Percentiles rank a stretch among this genome's conserved stretches.
These are phyloP conservation scores for Cucumis variabilis DNA, from an alignment of 331 rosid species.

Conservation along the genomic window DNA sequence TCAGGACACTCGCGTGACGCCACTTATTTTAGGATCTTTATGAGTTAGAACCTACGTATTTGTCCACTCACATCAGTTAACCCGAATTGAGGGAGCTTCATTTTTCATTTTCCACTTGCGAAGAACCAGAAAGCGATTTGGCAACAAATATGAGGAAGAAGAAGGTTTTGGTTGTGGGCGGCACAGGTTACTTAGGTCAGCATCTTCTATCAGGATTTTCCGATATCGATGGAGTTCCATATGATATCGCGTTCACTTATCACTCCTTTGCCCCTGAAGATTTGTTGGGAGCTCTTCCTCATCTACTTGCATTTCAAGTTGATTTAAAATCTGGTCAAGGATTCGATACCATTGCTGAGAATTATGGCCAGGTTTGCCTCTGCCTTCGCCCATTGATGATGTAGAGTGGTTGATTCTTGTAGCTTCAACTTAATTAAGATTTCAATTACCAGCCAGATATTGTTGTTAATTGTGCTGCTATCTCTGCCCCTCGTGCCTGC, in stretches of 20 bases:
- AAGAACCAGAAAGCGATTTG: constrained; percentile 4
- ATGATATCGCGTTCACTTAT: constrained; percentile 73
- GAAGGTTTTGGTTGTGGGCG: constrained; percentile 81
- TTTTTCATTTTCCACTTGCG: not conserved
- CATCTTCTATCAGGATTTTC: constrained; percentile 67
- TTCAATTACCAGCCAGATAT: constrained; percentile 78
- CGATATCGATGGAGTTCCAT: constrained; percentile 36
- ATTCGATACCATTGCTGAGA: constrained; percentile 64
- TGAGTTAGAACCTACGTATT: too few species aligned
- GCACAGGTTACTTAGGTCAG: constrained; percentile 93
- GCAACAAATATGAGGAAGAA: constrained; percentile 45
- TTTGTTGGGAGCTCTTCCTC: constrained; percentile 58
- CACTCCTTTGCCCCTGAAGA: constrained; percentile 65
- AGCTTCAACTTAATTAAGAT: constrained; percentile 13
- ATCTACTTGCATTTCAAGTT: constrained; percentile 56
- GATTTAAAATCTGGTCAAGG: constrained; percentile 83
- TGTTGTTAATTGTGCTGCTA: constrained; percentile 88
- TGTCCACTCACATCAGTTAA: too few species aligned
- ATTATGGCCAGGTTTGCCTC: constrained; percentile 66
- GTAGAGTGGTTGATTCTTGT: not conserved
- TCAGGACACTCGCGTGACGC: too few species aligned
- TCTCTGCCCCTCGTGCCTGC: constrained; percentile 86
- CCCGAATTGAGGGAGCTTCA: not conserved
- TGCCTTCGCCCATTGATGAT: not conserved
- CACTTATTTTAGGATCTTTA: too few species aligned